Evolutionary conservation across 106 monocot genomes (phyloP), one percentile per base, ranked within the genome.

Genomic region (Acorus gramineus): DNA sequence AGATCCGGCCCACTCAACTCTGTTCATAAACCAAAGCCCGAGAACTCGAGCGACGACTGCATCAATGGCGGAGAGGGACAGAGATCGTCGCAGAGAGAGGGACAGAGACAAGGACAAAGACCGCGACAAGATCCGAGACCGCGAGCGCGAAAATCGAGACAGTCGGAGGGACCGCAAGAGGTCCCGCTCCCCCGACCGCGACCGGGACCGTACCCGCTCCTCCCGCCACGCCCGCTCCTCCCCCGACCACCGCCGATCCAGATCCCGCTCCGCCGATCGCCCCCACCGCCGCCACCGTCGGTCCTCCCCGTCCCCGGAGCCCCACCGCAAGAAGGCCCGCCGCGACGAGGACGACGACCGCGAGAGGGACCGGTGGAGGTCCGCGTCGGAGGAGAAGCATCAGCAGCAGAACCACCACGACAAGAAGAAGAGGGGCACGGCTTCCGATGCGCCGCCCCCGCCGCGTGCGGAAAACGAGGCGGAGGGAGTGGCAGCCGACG

Each of bases 301-400:
- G 14, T 56, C 77, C 11, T 63, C 73, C 43, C 28, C 28, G 28
- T 68, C 80, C 43, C 64, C 77, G 11, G 66, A 68, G 50, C 6
- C 64, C 47, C 78, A 74, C 69, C 87, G 90, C 57, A 79, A 74
- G 61, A 91, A 88, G 78, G 67, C 85, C 52, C 87, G 82, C 58
- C 61, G 55, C 62, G 76, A 75, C 1, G 91, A 85, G 51, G 80
- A 55, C 14, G 78, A 63, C 66, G 75, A 65, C 12, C 73, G 73
- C 3, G 80, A 74, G 43, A 52, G 70, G 12, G 67, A 77, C 13
- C 54, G 53, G 64, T 55, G 44, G 42, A 62, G 64, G 11, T 47
- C 62, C 62, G 14, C 9, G 3, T 11, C 8, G 47, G 43, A 14
- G 4, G 13, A 54, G 47, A 75, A 70, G 68, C 52, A n/a, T n/a